Conservation (phyloP, 2,329 filamentous ascomycete species). For the Aspergillus glaucus region DNA sequence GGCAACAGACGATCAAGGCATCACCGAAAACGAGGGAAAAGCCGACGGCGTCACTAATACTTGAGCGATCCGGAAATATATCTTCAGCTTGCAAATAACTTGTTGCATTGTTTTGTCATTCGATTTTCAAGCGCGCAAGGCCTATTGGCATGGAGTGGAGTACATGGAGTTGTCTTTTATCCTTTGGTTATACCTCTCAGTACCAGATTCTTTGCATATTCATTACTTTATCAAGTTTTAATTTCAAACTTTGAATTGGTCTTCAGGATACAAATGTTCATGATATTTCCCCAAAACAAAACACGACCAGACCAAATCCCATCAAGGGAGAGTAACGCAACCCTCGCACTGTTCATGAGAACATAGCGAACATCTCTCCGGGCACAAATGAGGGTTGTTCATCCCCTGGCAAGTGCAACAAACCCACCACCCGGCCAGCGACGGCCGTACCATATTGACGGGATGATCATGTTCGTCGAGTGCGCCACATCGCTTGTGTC, state of each 20-base stretch:
- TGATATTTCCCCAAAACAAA: background rate
- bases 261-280: no score
- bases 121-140: no score
- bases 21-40: conserved; percentile 11
- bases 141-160: no score
- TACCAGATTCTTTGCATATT: no score
- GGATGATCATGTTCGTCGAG: background rate
- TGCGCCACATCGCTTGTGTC: background rate
- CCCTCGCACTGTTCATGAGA: conserved; percentile 3
- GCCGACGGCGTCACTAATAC: conserved; percentile 1
- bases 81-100: no score
- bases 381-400: conserved; percentile 15
- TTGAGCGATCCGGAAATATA: background rate
- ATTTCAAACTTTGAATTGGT: no score
- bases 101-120: no score
- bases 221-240: no score
- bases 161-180: no score
- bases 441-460: background rate
- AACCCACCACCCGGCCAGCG: conserved; percentile 14
- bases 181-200: no score
- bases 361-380: conserved; percentile 15
- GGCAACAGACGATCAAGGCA: conserved; percentile 3
- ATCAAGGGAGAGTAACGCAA: background rate
- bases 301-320: background rate
- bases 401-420: conserved; percentile 16